Evolutionary conservation across 805 yeast genomes (phyloP).

Genomic region (Metschnikowia colocasiae): DNA sequence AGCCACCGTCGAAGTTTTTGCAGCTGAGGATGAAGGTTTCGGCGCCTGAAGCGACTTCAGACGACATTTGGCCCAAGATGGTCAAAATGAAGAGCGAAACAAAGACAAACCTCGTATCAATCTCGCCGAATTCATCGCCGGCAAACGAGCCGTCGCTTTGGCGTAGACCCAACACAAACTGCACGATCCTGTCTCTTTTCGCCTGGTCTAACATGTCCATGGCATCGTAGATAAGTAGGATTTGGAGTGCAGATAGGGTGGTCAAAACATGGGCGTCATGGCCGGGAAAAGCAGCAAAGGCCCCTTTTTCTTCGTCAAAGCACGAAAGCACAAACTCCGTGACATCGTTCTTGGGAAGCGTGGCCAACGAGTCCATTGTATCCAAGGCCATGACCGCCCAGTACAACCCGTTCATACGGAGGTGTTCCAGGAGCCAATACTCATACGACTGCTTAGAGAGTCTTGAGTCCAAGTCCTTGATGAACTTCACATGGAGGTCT

Average conservation of each 20-base stretch:
- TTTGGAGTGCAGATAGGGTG: slow-evolving; percentile 84
- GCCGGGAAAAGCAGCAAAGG: slow-evolving; percentile 84
- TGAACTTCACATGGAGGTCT: slow-evolving; percentile 31
- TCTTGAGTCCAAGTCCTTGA: slow-evolving; percentile 34
- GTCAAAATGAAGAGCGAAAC: slow-evolving; percentile 73
- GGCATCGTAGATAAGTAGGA: slow-evolving; percentile 57
- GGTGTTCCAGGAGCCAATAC: slow-evolving; percentile 88
- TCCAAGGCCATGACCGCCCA: slow-evolving; percentile 89
- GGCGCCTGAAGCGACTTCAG: slow-evolving; percentile 56
- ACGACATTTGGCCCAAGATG: slow-evolving; percentile 60
- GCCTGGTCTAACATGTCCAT: slow-evolving; percentile 40
- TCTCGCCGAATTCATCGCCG: slow-evolving; percentile 90
- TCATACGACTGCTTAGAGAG: slow-evolving; percentile 50
- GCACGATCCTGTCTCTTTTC: slow-evolving; percentile 26
- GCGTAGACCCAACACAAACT: slow-evolving; percentile 43
- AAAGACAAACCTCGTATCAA: slow-evolving; percentile 88
- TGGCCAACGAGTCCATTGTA: slow-evolving; percentile 49
- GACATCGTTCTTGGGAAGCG: slow-evolving; percentile 60
- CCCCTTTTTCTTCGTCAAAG: slow-evolving; percentile 57
- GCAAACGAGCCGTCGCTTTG: slow-evolving; percentile 67
- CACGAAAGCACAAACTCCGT: slow-evolving; percentile 68
- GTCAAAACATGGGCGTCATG: slow-evolving; percentile 87
- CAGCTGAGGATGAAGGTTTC: slow-evolving; percentile 63
- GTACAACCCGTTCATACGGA: slow-evolving; percentile 85
- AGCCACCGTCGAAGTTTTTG: slow-evolving; percentile 93